Evolutionary conservation across 2,329 filamentous ascomycete species (phyloP).

Genomic region (Purpureocillium lavendulum): DNA sequence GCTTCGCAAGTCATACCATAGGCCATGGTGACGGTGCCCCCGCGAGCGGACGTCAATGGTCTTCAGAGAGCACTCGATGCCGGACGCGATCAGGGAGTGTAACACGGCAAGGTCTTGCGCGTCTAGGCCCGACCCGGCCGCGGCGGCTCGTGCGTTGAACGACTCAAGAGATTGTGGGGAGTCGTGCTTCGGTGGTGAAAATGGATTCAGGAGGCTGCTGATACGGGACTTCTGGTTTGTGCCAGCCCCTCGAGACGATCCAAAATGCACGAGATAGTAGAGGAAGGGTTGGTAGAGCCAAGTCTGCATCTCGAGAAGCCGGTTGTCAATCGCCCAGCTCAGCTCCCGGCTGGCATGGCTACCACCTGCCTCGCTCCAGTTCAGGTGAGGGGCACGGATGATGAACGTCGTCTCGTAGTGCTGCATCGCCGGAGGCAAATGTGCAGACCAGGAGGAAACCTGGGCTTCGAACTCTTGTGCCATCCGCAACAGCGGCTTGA

Average conservation of each 20-base stretch:
- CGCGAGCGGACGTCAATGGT: conserved; percentile 12
- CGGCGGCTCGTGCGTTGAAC: conserved; percentile 1
- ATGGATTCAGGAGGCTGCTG: conserved; percentile 9
- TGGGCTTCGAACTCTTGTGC: conserved; percentile 15
- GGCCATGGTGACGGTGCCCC: conserved; percentile 15
- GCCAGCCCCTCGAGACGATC: neutral
- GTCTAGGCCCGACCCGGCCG: conserved; percentile 2
- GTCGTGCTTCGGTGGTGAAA: too few species aligned
- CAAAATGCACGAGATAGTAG: conserved; percentile 11
- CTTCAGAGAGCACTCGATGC: conserved; percentile 13
- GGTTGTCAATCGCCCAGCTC: conserved; percentile 14
- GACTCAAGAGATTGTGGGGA: neutral
- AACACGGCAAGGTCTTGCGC: conserved; percentile 8
- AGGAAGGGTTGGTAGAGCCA: conserved; percentile 6
- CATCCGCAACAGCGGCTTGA: conserved; percentile 11
- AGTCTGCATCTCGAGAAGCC: conserved; percentile 14
- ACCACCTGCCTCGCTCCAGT: conserved; percentile 4
- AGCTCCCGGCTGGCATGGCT: conserved; percentile 12
- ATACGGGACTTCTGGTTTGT: conserved; percentile 2
- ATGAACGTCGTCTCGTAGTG: conserved; percentile 3
- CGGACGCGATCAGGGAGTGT: conserved; percentile 9
- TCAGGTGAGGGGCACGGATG: too few species aligned
- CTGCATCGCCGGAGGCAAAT: conserved; percentile 10
- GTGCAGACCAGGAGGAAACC: conserved; percentile 13
- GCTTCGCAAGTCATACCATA: conserved; percentile 15